Evolutionary conservation across 352 stramenopile species (phyloP), one percentile per base, ranked within the genome.

Genomic region (Ophiocytium majus): DNA sequence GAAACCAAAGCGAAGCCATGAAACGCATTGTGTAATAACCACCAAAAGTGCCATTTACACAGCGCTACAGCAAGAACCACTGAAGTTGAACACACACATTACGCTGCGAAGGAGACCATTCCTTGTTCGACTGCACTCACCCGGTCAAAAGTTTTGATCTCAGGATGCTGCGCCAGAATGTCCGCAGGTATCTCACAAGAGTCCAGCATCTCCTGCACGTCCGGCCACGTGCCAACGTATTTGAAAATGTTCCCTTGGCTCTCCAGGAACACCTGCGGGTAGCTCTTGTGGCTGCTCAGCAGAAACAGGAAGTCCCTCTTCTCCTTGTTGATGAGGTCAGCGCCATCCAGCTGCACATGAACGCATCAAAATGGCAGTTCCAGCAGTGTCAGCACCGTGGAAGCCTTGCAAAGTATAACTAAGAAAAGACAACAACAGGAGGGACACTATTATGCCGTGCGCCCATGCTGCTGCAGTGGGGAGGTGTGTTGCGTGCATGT

Each of bases 221-320:
- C n/a, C 36, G 37, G 31, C 75, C 75, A 81, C 36, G 75, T 81
- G 10, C 75, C 75, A 5, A 81, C 75, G 36, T 81, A 81, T 17
- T 81, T 81, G 75, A 57, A 81, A 49, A 36, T 36, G 50, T 81
- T 81, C 19, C 75, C 75, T 31, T 81, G 10, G 75, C 36, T 81
- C 17, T 81, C 75, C 31, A 81, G 75, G 17, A 81, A 81, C 10
- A 81, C 50, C 17, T 81, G 75, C 31, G 75, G 75, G 32, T 57
- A 81, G 23, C 34, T 63, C 50, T 50, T 37, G 34, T 63, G 34
- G 17, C 17, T 81, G 50, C 75, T 81, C 19, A 81, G n/a, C 10
- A 23, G 5, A 17, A 81, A 81, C 10, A 81, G 36, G 50, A 81
- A 81, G 9, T 81, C 75, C 49, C 75, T 28, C 36, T 81, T 81